phyloP scores from a whole-genome alignment of 371 early-diverging fungal species.

The Mortierella sp. region DNA sequence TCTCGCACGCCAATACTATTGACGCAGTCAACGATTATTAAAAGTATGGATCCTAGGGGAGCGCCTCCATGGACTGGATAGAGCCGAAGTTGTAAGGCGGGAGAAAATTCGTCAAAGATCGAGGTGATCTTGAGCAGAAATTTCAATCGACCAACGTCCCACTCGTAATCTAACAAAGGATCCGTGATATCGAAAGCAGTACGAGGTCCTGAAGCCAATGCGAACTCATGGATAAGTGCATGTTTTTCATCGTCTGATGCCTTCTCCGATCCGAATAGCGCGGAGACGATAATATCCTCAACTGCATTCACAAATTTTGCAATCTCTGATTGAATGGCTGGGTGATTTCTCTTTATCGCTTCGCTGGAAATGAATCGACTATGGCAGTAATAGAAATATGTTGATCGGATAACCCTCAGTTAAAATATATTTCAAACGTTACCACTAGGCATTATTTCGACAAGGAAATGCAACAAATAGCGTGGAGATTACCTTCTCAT shows the following conservation, averaged over 20 bases:
- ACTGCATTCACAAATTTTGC: conserved; percentile 26
- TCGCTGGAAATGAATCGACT: conserved; percentile 39
- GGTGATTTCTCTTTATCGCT: conserved; percentile 19
- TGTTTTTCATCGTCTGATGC: conserved; percentile 21
- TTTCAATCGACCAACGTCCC: conserved; percentile 40
- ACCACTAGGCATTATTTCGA: neutral
- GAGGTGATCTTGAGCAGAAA: conserved; percentile 35
- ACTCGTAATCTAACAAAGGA: conserved; percentile 35
- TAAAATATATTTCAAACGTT: neutral
- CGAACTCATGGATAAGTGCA: conserved; percentile 27
- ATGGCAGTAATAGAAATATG: neutral
- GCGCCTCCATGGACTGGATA: conserved; percentile 15
- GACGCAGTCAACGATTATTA: conserved; percentile 21
- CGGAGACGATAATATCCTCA: conserved; percentile 32
- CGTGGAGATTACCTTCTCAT: conserved; percentile 25
- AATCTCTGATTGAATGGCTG: conserved; percentile 25
- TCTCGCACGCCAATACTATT: conserved; percentile 14
- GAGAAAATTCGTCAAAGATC: conserved; percentile 37
- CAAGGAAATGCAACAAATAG: neutral
- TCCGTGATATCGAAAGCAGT: conserved; percentile 1
- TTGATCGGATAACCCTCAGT: no score
- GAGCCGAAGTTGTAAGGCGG: conserved; percentile 25
- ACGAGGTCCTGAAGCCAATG: conserved; percentile 22
- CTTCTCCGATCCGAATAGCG: conserved; percentile 2
- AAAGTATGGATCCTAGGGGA: conserved; percentile 11